These are phyloP conservation scores for Mucor lusitanicus DNA, from an alignment of 371 early-diverging fungal species.

Conservation along the genomic window DNA sequence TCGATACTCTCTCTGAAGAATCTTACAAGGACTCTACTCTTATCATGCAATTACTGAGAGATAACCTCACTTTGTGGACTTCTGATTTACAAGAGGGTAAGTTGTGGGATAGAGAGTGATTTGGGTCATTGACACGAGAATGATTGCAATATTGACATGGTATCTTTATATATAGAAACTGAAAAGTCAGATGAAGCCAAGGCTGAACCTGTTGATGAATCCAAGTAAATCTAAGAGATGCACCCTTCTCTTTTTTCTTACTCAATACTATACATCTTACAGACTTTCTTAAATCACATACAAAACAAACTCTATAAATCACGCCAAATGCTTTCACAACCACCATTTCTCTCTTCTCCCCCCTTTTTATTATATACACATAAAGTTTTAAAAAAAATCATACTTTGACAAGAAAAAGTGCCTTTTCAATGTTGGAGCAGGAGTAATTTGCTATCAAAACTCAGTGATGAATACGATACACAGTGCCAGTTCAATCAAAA, in stretches of 20 bases:
- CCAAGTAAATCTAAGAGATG: slow-evolving; percentile 16
- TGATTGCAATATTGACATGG: background rate
- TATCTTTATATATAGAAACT: slow-evolving; percentile 75
- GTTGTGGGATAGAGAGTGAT: background rate
- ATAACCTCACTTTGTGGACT: slow-evolving; percentile 99
- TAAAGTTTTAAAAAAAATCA: background rate
- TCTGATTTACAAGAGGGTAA: slow-evolving; percentile 90
- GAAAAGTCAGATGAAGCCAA: slow-evolving; percentile 27
- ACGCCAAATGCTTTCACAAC: background rate
- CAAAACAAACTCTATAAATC: background rate
- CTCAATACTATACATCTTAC: slow-evolving; percentile 1
- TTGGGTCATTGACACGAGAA: background rate
- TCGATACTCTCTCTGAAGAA: slow-evolving; percentile 98
- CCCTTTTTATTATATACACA: background rate
- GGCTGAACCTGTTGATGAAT: slow-evolving; percentile 27
- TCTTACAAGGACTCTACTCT: slow-evolving; percentile 99
- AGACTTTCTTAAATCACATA: background rate
- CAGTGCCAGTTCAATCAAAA: background rate
- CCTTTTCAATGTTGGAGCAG: background rate
- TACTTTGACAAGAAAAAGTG: background rate
- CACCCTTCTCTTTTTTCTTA: background rate
- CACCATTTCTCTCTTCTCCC: background rate
- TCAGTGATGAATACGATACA: background rate
- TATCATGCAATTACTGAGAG: slow-evolving; percentile 99
- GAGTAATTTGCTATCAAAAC: background rate